phyloP scores from a whole-genome alignment of 345 rosid genomes.

The Theobroma cacao region DNA sequence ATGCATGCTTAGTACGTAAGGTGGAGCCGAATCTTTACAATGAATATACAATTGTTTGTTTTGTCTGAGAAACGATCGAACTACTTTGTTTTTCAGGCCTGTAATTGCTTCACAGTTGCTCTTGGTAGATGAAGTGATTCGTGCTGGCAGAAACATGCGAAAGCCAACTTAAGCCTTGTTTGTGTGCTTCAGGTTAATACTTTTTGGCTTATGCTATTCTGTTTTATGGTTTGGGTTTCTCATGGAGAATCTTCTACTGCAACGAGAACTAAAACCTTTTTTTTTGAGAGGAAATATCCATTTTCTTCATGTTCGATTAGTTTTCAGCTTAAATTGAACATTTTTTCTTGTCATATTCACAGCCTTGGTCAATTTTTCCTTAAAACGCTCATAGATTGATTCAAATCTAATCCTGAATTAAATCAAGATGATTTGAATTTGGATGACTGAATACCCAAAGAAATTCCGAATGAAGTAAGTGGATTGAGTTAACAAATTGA shows the following conservation, averaged over 20 bases:
- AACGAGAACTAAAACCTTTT: background rate
- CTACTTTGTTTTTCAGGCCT: constrained; percentile 54
- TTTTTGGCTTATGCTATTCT: background rate
- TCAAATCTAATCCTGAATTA: too few relatives aligned
- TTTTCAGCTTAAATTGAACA: background rate
- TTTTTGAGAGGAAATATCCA: background rate
- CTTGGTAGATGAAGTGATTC: constrained; percentile 93
- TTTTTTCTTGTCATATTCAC: background rate
- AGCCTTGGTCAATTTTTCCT: too few relatives aligned
- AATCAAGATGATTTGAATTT: too few relatives aligned
- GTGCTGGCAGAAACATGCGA: constrained; percentile 97
- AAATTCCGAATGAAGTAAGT: too few relatives aligned
- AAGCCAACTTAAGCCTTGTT: constrained; percentile 54
- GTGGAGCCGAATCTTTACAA: background rate
- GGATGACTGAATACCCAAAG: too few relatives aligned
- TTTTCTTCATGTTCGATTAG: background rate
- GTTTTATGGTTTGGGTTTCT: background rate
- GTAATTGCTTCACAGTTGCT: constrained; percentile 93
- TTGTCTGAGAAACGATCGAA: background rate
- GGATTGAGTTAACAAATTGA: too few relatives aligned
- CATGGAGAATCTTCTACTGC: too few relatives aligned
- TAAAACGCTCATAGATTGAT: too few relatives aligned
- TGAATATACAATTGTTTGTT: background rate
- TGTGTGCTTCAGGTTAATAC: background rate
- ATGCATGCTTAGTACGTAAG: background rate